Conservation (phyloP, 108 stramenopile species). For the Skeletonema menzelii region DNA sequence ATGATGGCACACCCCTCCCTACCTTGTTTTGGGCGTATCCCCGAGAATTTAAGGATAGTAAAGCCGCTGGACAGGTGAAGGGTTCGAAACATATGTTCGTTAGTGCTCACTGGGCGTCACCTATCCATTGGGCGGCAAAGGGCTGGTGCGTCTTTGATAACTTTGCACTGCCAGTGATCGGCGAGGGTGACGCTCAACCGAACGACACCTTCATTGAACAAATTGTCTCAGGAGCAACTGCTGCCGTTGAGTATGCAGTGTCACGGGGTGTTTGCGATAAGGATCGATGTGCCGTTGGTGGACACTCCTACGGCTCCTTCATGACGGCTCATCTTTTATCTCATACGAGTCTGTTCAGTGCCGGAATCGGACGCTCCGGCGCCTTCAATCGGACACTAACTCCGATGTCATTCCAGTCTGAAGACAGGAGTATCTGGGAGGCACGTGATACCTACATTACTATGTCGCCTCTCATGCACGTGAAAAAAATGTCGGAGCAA, state of each 20-base stretch:
- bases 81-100: constrained; percentile 42
- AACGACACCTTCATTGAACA: constrained; percentile 59
- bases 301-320: constrained; percentile 54
- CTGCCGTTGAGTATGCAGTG: constrained; percentile 46
- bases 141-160: constrained; percentile 55
- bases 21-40: constrained; percentile 58
- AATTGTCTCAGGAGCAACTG: constrained; percentile 48
- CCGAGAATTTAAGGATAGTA: constrained; percentile 46
- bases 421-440: constrained; percentile 54
- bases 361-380: constrained; percentile 2
- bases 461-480: constrained; percentile 57
- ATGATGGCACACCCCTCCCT: constrained; percentile 44
- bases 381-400: background rate
- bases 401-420: constrained; percentile 29
- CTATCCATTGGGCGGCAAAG: constrained; percentile 52
- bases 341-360: constrained; percentile 52
- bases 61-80: constrained; percentile 54
- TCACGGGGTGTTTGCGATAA: constrained; percentile 49
- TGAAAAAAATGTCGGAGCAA: constrained; percentile 46
- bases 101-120: constrained; percentile 47
- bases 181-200: constrained; percentile 50
- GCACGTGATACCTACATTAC: constrained; percentile 51
- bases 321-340: constrained; percentile 58
- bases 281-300: constrained; percentile 53
- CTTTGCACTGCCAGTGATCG: constrained; percentile 47